These are phyloP conservation scores for Boletales sp. DNA, from an alignment of 768 basidiomycete species.

Conservation along the genomic window DNA sequence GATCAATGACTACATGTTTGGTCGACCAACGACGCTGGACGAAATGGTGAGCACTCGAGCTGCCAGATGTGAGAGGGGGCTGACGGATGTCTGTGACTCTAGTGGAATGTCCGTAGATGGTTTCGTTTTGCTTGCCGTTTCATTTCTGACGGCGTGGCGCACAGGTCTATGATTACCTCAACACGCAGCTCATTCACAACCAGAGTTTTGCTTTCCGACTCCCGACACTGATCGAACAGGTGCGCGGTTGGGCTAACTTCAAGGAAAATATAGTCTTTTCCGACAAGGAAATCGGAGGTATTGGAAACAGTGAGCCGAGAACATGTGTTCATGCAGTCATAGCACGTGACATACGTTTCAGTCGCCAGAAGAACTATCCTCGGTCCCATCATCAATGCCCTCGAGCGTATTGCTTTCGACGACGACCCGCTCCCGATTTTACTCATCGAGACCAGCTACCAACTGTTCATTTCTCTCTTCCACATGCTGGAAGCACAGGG, in stretches of 20 bases:
- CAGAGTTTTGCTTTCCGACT: slow-evolving; percentile 75
- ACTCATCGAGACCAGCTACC: slow-evolving; percentile 77
- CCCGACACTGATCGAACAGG: slow-evolving; percentile 68
- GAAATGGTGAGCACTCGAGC: slow-evolving; percentile 52
- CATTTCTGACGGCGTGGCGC: slow-evolving; percentile 10
- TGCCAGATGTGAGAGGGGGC: not conserved
- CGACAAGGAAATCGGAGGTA: slow-evolving; percentile 51
- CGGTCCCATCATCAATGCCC: slow-evolving; percentile 62
- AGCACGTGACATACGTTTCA: slow-evolving; percentile 24
- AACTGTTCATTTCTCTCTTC: slow-evolving; percentile 85
- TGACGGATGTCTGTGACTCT: slow-evolving; percentile 14
- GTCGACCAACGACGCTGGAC: slow-evolving; percentile 56
- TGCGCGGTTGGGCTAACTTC: slow-evolving; percentile 68
- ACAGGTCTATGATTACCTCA: slow-evolving; percentile 75
- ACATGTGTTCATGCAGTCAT: not conserved
- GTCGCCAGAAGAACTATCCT: slow-evolving; percentile 81
- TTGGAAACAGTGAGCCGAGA: slow-evolving; percentile 67
- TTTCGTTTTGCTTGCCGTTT: not conserved
- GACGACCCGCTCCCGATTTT: slow-evolving; percentile 75
- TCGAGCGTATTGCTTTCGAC: slow-evolving; percentile 75
- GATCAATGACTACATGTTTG: slow-evolving; percentile 68
- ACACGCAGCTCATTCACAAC: slow-evolving; percentile 77
- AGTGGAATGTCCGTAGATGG: slow-evolving; percentile 68
- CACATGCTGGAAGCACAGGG: slow-evolving; percentile 59
- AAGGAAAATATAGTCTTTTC: slow-evolving; percentile 78